phyloP scores from a whole-genome alignment of 2,329 filamentous ascomycete genomes.

The Aspergillus sclerotialis region DNA sequence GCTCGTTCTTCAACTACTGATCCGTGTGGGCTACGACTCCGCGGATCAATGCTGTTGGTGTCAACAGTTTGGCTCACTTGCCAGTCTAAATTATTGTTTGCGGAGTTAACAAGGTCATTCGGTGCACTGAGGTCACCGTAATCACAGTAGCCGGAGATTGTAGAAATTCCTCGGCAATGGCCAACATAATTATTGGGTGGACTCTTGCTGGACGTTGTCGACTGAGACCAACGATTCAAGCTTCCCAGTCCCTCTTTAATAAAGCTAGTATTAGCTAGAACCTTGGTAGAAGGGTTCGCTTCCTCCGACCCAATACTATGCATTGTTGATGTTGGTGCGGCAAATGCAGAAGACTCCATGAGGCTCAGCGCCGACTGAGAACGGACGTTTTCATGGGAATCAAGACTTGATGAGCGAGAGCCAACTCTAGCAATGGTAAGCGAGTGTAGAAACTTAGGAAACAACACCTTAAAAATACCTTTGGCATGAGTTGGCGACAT shows the following conservation, averaged over 20 bases:
- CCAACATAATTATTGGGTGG: constrained; percentile 14
- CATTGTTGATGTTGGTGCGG: constrained; percentile 5
- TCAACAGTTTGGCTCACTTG: too few species aligned
- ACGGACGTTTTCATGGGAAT: neutral
- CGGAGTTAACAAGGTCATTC: constrained; percentile 9
- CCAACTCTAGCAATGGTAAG: neutral
- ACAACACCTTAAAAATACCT: constrained; percentile 2
- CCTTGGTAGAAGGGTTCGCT: constrained; percentile 6
- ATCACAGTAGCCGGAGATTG: constrained; percentile 16
- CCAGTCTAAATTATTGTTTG: too few species aligned
- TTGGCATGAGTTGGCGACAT: neutral
- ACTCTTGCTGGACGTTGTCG: constrained; percentile 43
- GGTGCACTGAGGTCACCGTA: constrained; percentile 6
- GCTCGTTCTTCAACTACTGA: too few species aligned
- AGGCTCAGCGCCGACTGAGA: neutral
- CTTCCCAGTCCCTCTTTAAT: constrained; percentile 42
- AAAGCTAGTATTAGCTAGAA: constrained; percentile 12
- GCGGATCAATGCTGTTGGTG: too few species aligned
- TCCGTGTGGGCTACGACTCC: too few species aligned
- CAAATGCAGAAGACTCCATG: constrained; percentile 1
- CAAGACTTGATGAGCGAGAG: constrained; percentile 1
- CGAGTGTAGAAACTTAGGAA: neutral
- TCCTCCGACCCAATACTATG: constrained; percentile 1
- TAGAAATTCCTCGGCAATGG: constrained; percentile 18
- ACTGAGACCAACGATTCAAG: constrained; percentile 54